Percentiles rank a stretch among this genome's conserved stretches.
These are phyloP conservation scores for Solanum sparsipilum DNA, from an alignment of 257 asterid species.

Conservation along the genomic window DNA sequence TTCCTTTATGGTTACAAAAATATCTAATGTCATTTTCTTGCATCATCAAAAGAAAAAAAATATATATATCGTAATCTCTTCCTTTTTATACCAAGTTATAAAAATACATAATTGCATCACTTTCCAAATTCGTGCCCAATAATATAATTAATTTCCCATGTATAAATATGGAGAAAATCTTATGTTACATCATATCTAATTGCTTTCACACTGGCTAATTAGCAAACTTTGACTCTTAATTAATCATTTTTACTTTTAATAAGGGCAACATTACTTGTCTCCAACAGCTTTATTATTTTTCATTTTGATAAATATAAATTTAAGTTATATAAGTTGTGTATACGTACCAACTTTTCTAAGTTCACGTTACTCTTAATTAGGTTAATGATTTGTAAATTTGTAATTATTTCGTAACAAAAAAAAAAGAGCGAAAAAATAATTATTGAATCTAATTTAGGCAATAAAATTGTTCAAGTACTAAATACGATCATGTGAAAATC, in stretches of 20 bases:
- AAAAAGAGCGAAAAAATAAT: background rate
- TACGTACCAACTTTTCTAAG: background rate
- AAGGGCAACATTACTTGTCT: background rate
- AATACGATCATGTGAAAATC: background rate
- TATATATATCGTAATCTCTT: background rate
- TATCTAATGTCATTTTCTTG: slow-evolving; percentile 30
- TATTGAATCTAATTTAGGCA: background rate
- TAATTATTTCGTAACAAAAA: too few relatives aligned
- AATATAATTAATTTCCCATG: slow-evolving; percentile 4
- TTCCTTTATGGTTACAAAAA: background rate
- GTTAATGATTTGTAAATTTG: background rate
- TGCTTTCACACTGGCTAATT: slow-evolving; percentile 15
- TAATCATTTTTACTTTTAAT: background rate
- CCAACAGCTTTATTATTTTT: background rate
- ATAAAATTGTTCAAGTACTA: background rate
- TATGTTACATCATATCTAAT: background rate
- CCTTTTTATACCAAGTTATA: slow-evolving; percentile 8
- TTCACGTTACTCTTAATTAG: background rate
- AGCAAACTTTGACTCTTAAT: background rate
- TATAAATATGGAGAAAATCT: slow-evolving; percentile 1
- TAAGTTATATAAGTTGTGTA: background rate
- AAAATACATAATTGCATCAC: background rate
- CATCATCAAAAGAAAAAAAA: slow-evolving; percentile 5
- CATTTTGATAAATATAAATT: too few relatives aligned
- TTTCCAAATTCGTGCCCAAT: slow-evolving; percentile 16